Evolutionary conservation across 169 alveolate genomes (phyloP).

Genomic region (Eimeria falciformis): DNA sequence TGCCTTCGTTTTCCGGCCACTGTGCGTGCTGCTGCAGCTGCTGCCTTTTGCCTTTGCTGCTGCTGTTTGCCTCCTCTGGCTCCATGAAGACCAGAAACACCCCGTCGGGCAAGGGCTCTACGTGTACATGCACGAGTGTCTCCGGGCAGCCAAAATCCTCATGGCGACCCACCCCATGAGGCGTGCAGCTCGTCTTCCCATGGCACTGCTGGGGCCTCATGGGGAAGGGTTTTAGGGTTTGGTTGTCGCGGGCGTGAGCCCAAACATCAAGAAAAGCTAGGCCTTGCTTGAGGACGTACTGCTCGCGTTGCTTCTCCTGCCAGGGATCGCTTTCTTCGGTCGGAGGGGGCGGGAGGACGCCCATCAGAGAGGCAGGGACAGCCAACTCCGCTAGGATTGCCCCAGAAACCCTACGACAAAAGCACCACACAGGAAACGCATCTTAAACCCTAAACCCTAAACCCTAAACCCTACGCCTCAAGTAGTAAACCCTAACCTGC

Average conservation of each 20-base stretch:
- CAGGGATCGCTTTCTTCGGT: background rate
- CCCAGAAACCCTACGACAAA: background rate
- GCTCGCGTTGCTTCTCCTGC: background rate
- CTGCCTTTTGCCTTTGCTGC: background rate
- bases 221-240: background rate
- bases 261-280: background rate
- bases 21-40: constrained; percentile 18
- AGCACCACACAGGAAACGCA: background rate
- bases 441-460: background rate
- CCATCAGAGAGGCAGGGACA: background rate
- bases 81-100: constrained; percentile 37
- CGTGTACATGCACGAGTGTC: constrained; percentile 20
- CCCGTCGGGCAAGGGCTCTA: constrained; percentile 56
- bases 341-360: background rate
- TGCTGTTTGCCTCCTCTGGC: background rate
- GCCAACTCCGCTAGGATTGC: background rate
- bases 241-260: background rate
- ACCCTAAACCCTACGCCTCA: background rate
- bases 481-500: background rate
- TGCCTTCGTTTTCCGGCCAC: background rate
- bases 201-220: background rate
- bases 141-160: constrained; percentile 32
- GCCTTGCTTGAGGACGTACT: background rate
- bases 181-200: background rate
- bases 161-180: background rate